A percentile compares a stretch with the other conserved stretches of the same genome.
These are phyloP conservation scores for Volvox reticuliferus DNA, from an alignment of 139 green algal genomes.

Conservation along the genomic window DNA sequence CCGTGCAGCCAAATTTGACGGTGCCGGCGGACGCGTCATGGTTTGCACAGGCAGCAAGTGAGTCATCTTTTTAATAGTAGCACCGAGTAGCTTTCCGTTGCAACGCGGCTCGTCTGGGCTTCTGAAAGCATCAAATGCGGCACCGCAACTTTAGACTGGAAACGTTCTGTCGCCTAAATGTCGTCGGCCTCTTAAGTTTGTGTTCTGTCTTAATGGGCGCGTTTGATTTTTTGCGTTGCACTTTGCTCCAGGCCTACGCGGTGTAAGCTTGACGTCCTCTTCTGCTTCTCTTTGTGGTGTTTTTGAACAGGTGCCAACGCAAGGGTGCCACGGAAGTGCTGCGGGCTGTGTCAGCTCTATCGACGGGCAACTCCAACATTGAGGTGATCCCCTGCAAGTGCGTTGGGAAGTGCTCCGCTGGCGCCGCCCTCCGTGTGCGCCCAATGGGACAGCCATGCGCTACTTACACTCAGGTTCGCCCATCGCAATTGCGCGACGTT, in stretches of 20 bases:
- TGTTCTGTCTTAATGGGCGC: too few species aligned
- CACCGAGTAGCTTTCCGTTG: too few species aligned
- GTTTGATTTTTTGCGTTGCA: too few species aligned
- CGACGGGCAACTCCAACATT: conserved; percentile 39
- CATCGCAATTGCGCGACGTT: conserved; percentile 33
- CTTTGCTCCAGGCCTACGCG: too few species aligned
- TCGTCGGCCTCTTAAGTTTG: too few species aligned
- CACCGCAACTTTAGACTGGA: too few species aligned
- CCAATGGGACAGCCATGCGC: conserved; percentile 24
- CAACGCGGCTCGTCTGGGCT: too few species aligned
- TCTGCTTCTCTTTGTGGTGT: neutral
- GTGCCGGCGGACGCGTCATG: conserved; percentile 33
- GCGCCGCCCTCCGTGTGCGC: conserved; percentile 48
- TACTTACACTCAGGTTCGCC: conserved; percentile 43
- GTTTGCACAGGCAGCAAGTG: conserved; percentile 43
- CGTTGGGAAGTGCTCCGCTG: conserved; percentile 56
- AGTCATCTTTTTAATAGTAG: too few species aligned
- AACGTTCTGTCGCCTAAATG: too few species aligned
- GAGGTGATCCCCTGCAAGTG: conserved; percentile 64
- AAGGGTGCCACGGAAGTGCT: conserved; percentile 43
- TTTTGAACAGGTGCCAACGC: conserved; percentile 31
- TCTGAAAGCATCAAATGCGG: too few species aligned
- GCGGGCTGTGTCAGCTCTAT: conserved; percentile 42
- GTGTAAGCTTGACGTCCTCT: too few species aligned
- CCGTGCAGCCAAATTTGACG: conserved; percentile 13